A percentile compares a stretch with the other conserved stretches of the same genome.
Conservation (phyloP, 345 rosid species). For the Cardiospermum halicacabum region DNA sequence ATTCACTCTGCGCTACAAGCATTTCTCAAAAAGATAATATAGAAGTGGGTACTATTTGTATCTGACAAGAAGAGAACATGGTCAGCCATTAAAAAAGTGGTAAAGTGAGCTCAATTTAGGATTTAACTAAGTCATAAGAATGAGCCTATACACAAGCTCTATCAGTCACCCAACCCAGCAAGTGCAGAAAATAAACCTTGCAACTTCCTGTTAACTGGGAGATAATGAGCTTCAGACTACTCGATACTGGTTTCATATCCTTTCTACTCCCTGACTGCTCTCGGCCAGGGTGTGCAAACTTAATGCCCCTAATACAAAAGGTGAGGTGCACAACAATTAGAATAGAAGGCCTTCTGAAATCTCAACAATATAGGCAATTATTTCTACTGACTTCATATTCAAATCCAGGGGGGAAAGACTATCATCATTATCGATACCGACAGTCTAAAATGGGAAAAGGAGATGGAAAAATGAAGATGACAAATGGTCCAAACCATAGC, state of each 20-base stretch:
- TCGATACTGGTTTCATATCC: not conserved
- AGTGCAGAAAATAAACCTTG: not conserved
- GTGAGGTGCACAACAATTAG: not conserved
- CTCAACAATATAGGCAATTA: slow-evolving; percentile 3
- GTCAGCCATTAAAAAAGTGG: not conserved
- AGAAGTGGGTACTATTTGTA: not conserved
- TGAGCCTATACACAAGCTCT: not conserved
- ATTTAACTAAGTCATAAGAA: not conserved
- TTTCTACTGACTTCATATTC: not conserved
- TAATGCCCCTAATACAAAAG: not conserved
- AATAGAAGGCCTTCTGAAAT: not conserved
- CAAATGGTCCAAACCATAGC: not conserved
- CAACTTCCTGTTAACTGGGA: not conserved
- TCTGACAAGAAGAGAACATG: not conserved
- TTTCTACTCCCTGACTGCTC: too few relatives aligned
- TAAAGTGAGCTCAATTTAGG: not conserved
- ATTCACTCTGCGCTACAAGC: not conserved
- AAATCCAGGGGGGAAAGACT: not conserved
- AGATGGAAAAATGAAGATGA: not conserved
- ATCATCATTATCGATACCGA: not conserved
- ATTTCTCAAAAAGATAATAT: not conserved
- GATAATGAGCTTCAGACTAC: not conserved
- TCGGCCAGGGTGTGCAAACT: not conserved
- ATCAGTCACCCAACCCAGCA: not conserved
- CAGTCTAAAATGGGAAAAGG: not conserved